Evolutionary conservation across 768 basidiomycete genomes (phyloP).

Genomic region (Kwoniella mangroviensis): DNA sequence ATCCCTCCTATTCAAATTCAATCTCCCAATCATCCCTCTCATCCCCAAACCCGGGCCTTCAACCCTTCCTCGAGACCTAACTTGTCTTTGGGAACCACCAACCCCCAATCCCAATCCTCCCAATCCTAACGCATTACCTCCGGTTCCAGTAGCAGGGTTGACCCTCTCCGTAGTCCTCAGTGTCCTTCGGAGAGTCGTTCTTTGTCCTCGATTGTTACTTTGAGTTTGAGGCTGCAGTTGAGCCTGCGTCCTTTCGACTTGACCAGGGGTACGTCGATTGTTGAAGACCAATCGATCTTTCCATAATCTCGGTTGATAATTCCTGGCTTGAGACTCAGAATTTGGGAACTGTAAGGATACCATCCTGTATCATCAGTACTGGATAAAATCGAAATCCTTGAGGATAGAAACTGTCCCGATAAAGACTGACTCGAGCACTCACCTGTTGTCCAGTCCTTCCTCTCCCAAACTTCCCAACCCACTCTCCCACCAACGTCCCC

Average conservation of each 20-base stretch:
- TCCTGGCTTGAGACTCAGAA: conserved; percentile 1
- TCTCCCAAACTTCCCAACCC: conserved; percentile 12
- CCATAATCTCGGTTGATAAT: conserved; percentile 14
- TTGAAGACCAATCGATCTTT: conserved; percentile 5
- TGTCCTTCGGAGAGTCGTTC: not conserved
- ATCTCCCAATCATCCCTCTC: not conserved
- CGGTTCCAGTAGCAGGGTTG: not conserved
- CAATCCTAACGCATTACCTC: not conserved
- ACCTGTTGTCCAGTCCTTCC: conserved; percentile 5
- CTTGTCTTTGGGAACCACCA: not conserved
- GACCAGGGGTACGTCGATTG: not conserved
- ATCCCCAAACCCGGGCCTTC: not conserved
- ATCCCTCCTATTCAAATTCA: not conserved
- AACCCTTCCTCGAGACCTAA: not conserved
- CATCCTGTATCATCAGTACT: not conserved
- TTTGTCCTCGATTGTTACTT: not conserved
- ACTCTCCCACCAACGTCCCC: conserved; percentile 12
- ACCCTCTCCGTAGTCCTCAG: not conserved
- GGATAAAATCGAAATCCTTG: not conserved
- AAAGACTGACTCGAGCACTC: not conserved
- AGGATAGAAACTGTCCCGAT: not conserved
- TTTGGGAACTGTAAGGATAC: conserved; percentile 3
- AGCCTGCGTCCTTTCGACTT: too few species aligned
- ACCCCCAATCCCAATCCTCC: not conserved
- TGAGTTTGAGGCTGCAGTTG: not conserved